Base-by-base conservation (phyloP, 169 alveolate genomes). In the Eimeria necatrix region DNA sequence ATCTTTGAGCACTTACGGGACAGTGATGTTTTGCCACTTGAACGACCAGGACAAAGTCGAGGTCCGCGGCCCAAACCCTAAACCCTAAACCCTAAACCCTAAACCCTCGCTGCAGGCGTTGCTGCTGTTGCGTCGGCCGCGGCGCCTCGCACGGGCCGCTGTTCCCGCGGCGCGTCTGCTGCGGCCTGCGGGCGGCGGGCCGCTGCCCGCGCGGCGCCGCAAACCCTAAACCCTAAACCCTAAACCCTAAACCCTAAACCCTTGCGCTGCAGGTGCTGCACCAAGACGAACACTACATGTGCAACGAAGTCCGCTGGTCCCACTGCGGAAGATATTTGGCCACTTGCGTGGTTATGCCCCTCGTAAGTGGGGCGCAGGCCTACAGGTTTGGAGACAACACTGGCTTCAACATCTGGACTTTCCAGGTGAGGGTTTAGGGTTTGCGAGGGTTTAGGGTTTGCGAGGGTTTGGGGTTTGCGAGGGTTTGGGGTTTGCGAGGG, bases 251-350 rank as follows among this genome's bases (percentile, higher is more conserved):
- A 9, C 64, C 14, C 64, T 8, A 56, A 56, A 9, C 24, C 4
- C 4, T 5, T 71, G 96, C 59, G 60, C 97, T 87, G 76, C 95
- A 96, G 98, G 85, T 93, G 9, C 81, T 98, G 78, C 98, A 97
- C 96, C 98, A 83, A 88, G 96, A 87, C 73, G 96, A 94, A 74
- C 96, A 94, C 70, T 80, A 86, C 94, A 94, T 78, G 94, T 73
- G 97, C 91, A 97, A 97, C 95, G 96, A 97, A 61, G 95, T 98
- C 48, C 95, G 97, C 80, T 98, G 99, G 99, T 97, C 98, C 91
- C 96, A 98, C 83, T 97, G 98, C 81, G 99, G 99, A 0, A 95
- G 99, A 61, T 98, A 96, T 90, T 86, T 98, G 61, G 97, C 98
- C 56, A 97, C 98, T 20, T 94, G 97, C 32, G 98, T 97, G 12